Evolutionary conservation across 495 filamentous ascomycete genomes (phyloP).

Genomic region (Hyphodiscus hymeniophilus): DNA sequence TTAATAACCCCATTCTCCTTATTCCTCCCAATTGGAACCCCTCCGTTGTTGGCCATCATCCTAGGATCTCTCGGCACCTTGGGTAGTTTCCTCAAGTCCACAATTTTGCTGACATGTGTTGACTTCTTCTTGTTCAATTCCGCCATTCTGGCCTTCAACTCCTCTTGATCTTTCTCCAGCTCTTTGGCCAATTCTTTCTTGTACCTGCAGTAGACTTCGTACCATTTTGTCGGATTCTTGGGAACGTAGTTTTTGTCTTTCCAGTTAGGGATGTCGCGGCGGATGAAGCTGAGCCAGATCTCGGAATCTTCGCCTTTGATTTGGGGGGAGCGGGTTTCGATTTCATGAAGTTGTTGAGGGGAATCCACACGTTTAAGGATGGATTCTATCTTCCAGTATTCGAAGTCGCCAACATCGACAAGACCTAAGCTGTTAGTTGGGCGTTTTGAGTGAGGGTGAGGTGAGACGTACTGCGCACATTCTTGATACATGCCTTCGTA

Average conservation of each 20-base stretch:
- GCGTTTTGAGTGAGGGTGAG: neutral
- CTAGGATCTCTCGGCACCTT: constrained; percentile 23
- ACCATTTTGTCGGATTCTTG: constrained; percentile 50
- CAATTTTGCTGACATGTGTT: constrained; percentile 37
- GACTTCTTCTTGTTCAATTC: constrained; percentile 41
- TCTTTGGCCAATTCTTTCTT: constrained; percentile 40
- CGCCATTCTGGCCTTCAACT: constrained; percentile 37
- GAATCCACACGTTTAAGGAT: constrained; percentile 56
- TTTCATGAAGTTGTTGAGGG: constrained; percentile 51
- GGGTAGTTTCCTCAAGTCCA: constrained; percentile 20
- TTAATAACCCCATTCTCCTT: constrained; percentile 8
- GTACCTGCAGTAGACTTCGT: constrained; percentile 48
- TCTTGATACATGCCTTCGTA: constrained; percentile 22
- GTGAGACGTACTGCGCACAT: constrained; percentile 22
- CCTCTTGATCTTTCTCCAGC: constrained; percentile 28
- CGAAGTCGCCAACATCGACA: constrained; percentile 41
- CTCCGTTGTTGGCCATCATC: constrained; percentile 25
- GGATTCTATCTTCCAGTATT: constrained; percentile 50
- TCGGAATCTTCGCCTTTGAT: constrained; percentile 50
- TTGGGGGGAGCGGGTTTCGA: constrained; percentile 62
- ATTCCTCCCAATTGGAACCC: constrained; percentile 16
- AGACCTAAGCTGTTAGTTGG: constrained; percentile 11
- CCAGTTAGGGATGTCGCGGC: constrained; percentile 57
- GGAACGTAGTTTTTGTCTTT: constrained; percentile 45
- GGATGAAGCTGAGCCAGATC: constrained; percentile 62